Evolutionary conservation across 331 rosid species (phyloP).

Genomic region (Pyrus hybrid): DNA sequence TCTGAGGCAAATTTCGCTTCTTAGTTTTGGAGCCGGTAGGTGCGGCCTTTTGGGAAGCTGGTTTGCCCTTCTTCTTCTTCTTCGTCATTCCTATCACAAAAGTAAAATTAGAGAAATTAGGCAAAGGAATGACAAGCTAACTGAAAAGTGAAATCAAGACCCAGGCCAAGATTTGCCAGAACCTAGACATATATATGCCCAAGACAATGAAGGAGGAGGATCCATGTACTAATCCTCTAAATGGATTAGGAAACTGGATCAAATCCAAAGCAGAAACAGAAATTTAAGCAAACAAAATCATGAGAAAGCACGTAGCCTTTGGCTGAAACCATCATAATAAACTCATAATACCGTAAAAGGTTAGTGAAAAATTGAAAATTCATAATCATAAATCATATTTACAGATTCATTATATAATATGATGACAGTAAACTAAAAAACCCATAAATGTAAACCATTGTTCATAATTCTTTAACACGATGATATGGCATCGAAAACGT

Average conservation of each 20-base stretch:
- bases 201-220: neutral
- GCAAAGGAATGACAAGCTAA: neutral
- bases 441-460: neutral
- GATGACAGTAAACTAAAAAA: too few species aligned
- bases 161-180: neutral
- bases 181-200: neutral
- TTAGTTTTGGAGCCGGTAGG: constrained; percentile 30
- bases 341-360: neutral
- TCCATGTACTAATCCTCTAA: neutral
- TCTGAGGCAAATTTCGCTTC: constrained; percentile 44
- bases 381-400: neutral
- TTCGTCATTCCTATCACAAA: constrained; percentile 19
- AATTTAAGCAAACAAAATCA: neutral
- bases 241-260: neutral
- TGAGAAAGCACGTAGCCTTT: neutral
- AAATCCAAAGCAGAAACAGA: neutral
- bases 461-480: neutral
- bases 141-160: neutral
- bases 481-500: neutral
- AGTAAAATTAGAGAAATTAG: neutral
- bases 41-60: constrained; percentile 15
- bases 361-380: neutral
- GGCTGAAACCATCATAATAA: neutral
- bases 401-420: neutral
- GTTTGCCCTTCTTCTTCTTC: constrained; percentile 9